Evolutionary conservation across 129 eudicot species (phyloP), one percentile per base, ranked within the genome.

Genomic region (Smallanthus sonchifolius): DNA sequence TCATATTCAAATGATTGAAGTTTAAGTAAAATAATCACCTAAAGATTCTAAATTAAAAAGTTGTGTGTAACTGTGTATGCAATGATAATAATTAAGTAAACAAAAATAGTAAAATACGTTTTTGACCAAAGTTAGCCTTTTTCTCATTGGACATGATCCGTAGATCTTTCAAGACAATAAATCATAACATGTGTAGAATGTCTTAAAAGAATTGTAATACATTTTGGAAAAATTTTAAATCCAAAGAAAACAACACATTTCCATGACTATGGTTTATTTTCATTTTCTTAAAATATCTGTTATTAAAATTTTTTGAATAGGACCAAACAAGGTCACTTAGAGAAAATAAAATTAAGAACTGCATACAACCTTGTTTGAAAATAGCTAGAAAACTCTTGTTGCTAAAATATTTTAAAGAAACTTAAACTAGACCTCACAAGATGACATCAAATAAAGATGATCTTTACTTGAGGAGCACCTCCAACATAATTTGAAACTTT

Each of bases 1-100:
- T 57, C 54, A 44, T 45, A 59, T 77, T 69, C 76, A 39, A 56
- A 72, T 74, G 71, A 74, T 74, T 74, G 66, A 63, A 62, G 62
- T 19, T 24, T 35, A 62, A 62, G 17, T 62, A 61, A 28, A 74
- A 74, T 74, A 45, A 30, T 5, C 6, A 4, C 5, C 5, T 39
- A 54, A 44, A 39, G 28, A 16, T n/a, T 39, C 24, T 28, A 34
- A 74, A 34, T 62, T 28, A 54, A 16, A 45, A 35, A 74, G 4
- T n/a, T 24, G 34, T 14, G 76, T 55, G 24, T 8, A 42, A 1
- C n/a, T n/a, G n/a, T n/a, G n/a, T n/a, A n/a, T n/a, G n/a, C n/a
- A 55, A 28, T 38, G 44, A 37, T 7, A 0, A 16, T 61, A 20
- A 32, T 19, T 59, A 59, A 14, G 15, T 24, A 19, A 43, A 14